Conservation (phyloP, 495 filamentous ascomycete species). For the Chlorociboria aeruginascens region DNA sequence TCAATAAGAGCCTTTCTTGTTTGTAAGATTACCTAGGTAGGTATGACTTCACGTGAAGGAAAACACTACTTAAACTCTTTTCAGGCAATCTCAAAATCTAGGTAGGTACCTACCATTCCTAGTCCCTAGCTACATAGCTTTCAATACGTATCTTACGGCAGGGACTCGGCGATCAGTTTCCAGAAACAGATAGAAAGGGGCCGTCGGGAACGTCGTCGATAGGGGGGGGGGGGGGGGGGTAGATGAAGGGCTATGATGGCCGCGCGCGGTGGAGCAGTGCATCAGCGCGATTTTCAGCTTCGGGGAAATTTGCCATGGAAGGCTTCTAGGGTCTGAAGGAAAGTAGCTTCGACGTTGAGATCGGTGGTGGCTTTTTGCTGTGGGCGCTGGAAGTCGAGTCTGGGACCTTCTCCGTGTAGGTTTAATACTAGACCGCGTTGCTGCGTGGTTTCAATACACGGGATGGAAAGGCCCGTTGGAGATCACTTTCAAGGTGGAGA, state of each 20-base stretch:
- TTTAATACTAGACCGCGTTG: constrained; percentile 42
- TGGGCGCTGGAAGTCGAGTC: constrained; percentile 32
- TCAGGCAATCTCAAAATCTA: too few species aligned
- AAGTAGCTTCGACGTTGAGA: constrained; percentile 68
- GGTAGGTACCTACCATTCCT: too few species aligned
- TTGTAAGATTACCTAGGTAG: too few species aligned
- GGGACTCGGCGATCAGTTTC: constrained; percentile 47
- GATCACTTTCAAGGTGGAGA: constrained; percentile 70
- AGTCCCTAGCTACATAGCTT: too few species aligned
- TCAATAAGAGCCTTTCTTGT: too few species aligned
- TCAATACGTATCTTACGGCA: too few species aligned
- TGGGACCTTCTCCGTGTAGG: constrained; percentile 47
- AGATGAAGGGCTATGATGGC: constrained; percentile 72
- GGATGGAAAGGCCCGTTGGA: constrained; percentile 60
- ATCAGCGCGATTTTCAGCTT: constrained; percentile 34
- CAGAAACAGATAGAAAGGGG: constrained; percentile 60
- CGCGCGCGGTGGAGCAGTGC: constrained; percentile 76
- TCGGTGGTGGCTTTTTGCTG: constrained; percentile 54
- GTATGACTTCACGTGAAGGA: too few species aligned
- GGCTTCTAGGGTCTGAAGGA: constrained; percentile 62
- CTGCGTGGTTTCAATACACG: constrained; percentile 69
- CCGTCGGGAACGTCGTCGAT: constrained; percentile 54
- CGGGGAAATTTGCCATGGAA: constrained; percentile 68
- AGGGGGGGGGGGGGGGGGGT: constrained; percentile 46
- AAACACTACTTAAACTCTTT: too few species aligned